Percentiles rank a stretch among this genome's conserved stretches.
Conservation (phyloP, 805 yeast species). For the Monosporozyma aquatica region DNA sequence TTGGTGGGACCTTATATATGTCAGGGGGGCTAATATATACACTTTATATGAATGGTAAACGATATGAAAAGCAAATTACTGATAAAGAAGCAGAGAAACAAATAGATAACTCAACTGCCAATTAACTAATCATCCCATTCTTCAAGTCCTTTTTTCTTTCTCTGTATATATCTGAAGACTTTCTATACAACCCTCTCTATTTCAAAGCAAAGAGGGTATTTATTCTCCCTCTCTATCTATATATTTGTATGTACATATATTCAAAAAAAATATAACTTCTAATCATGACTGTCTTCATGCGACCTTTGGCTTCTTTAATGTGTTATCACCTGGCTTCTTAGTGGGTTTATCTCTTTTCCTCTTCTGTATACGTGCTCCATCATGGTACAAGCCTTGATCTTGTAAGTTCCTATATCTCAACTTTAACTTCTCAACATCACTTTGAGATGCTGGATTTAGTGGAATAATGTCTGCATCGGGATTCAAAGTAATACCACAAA, state of each 20-base stretch:
- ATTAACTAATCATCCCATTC: too few relatives aligned
- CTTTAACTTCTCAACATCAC: slow-evolving; percentile 14
- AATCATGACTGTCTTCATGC: neutral
- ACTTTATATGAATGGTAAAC: slow-evolving; percentile 43
- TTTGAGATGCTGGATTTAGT: neutral
- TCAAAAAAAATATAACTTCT: neutral
- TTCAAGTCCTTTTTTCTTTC: too few relatives aligned
- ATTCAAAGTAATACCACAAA: slow-evolving; percentile 29
- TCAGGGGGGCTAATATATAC: slow-evolving; percentile 44
- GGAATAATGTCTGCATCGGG: slow-evolving; percentile 7
- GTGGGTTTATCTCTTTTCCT: slow-evolving; percentile 12
- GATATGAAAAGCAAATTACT: slow-evolving; percentile 36
- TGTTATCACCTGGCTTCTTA: too few relatives aligned
- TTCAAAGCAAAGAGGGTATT: too few relatives aligned
- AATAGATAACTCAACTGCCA: neutral
- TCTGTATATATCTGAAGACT: too few relatives aligned
- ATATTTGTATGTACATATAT: neutral
- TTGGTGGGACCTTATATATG: slow-evolving; percentile 49
- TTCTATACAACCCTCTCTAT: too few relatives aligned
- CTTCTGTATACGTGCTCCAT: slow-evolving; percentile 26
- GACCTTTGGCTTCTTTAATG: neutral
- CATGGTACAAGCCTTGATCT: slow-evolving; percentile 28
- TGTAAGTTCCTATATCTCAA: slow-evolving; percentile 21
- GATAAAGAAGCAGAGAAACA: neutral
- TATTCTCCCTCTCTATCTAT: too few relatives aligned